Base-by-base conservation (phyloP, 2,329 filamentous ascomycete species). In the Pseudocercospora musae region DNA sequence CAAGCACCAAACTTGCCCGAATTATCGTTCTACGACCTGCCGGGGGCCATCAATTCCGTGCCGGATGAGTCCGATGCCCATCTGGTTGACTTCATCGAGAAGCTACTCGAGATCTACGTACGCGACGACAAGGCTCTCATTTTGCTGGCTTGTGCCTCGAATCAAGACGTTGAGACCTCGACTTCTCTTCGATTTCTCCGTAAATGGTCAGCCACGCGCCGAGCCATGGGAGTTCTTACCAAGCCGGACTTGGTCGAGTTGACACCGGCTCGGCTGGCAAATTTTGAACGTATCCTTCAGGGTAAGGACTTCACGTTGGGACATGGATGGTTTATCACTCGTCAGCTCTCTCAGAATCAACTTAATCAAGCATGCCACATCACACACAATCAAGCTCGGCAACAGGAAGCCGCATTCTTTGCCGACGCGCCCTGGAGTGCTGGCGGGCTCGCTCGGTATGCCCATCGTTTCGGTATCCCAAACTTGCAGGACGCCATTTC, bases 11-110 rank as follows among this genome's bases (percentile, higher is more conserved):
- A 81, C 0, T 81, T 94, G 0, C 88, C 91, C 0, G 87, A 91
- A 5, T 74, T 96, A 0, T 91, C 89, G 0, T 96, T 96, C 69
- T 94, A 91, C 64, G 92, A 96, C 64, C 81, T 96, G 0, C 92
- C 92, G 0, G 92, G 92, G 0, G 86, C 96, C 0, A 94, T 96
- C 64, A 86, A 87, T 20, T 88, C 88, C 7, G 83, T 88, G 0
- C 85, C 86, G 1, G 81, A 86, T 7, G 64, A 58, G 1, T 80
- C 85, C 2, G 87, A 93, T 15, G 80, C 84, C 9, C 90, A 90
- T 60, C 78, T 94, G 0, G 88, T 93, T 11, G 79, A 82, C 0
- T 85, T 95, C 0, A 89, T 96, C 0, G 82, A 87, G 56, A 49
- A 11, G 3, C 4, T 59, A 0, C 87, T 91, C 0, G 82, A 80